A percentile compares a stretch with the other conserved stretches of the same genome.
Evolutionary conservation across 495 filamentous ascomycete species (phyloP).

Genomic region (Xylaria curta): DNA sequence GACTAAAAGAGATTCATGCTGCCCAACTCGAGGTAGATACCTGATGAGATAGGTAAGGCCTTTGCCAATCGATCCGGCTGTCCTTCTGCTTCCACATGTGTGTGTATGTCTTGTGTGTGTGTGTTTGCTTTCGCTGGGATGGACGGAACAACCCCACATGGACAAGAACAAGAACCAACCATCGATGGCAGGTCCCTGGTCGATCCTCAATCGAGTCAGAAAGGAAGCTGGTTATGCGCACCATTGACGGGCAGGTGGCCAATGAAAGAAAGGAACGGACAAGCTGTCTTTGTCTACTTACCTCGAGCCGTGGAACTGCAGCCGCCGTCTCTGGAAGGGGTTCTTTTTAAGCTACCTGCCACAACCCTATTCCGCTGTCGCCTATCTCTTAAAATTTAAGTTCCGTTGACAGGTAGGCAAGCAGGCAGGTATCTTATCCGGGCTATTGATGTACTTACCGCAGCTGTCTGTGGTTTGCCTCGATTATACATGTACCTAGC

Average conservation of each 20-base stretch:
- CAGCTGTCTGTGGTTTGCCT: constrained; percentile 22
- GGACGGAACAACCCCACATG: constrained; percentile 27
- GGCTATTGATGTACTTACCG: constrained; percentile 5
- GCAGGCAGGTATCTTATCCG: not conserved
- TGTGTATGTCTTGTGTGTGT: not conserved
- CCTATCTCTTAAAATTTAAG: not conserved
- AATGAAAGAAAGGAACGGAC: constrained; percentile 30
- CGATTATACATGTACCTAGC: not conserved
- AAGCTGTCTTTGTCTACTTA: constrained; percentile 33
- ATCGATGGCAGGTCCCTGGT: constrained; percentile 25
- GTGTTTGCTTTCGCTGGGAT: constrained; percentile 11
- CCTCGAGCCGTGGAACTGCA: constrained; percentile 10
- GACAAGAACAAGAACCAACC: constrained; percentile 31
- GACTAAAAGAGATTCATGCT: constrained; percentile 1
- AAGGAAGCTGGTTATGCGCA: constrained; percentile 35
- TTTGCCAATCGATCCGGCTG: constrained; percentile 12
- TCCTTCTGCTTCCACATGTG: not conserved
- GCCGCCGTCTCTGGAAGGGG: constrained; percentile 4
- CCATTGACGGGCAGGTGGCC: constrained; percentile 31
- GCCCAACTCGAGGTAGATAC: constrained; percentile 4
- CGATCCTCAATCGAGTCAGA: constrained; percentile 44
- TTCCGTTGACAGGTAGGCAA: not conserved
- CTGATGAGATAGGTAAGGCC: not conserved
- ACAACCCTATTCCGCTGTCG: not conserved
- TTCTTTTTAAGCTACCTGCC: constrained; percentile 5